phyloP scores from a whole-genome alignment of 2,329 filamentous ascomycete genomes.

The Knufia fluminis region DNA sequence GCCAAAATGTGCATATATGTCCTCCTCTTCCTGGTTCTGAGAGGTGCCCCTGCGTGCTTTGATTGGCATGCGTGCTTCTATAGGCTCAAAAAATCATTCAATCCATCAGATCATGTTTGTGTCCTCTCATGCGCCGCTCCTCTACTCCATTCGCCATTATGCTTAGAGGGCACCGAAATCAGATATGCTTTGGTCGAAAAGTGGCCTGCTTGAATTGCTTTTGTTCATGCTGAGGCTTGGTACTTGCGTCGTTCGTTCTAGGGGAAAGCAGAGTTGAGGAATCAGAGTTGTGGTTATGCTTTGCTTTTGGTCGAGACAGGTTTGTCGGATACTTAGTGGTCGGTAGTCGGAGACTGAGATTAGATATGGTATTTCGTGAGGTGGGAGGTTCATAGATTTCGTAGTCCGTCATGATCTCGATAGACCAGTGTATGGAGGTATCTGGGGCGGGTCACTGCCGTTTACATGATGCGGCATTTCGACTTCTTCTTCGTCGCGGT shows the following conservation, averaged over 20 bases:
- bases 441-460: neutral
- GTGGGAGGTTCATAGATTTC: neutral
- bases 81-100: neutral
- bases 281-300: neutral
- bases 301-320: neutral
- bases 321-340: neutral
- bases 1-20: neutral
- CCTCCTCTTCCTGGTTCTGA: neutral
- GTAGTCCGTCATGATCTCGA: slow-evolving; percentile 19
- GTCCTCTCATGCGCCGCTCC: neutral
- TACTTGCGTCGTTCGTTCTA: neutral
- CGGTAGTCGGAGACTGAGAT: neutral
- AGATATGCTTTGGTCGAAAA: too few species aligned
- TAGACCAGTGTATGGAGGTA: slow-evolving; percentile 9
- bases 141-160: neutral
- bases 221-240: neutral
- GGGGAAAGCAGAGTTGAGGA: neutral
- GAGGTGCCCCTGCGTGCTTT: neutral
- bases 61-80: neutral
- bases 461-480: slow-evolving; percentile 39
- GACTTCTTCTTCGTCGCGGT: slow-evolving; percentile 34
- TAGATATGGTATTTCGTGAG: neutral
- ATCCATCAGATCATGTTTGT: neutral
- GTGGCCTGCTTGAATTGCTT: neutral
- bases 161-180: neutral